Conservation (phyloP, 176 grass and related monocot genomes). For the Melocanna baccifera region DNA sequence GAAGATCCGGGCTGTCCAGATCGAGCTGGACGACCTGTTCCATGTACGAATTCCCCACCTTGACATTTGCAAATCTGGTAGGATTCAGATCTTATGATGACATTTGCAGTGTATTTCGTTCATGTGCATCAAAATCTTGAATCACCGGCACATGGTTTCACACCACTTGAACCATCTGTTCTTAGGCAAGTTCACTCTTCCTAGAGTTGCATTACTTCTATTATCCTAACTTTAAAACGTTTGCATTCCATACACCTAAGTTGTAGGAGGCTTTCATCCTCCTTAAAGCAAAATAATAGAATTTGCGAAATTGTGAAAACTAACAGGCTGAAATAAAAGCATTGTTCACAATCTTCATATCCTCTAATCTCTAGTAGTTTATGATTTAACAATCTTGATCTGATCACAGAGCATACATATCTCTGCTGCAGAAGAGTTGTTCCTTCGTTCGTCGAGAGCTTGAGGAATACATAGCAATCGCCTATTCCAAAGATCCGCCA, state of each 20-base stretch:
- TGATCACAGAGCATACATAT: slow-evolving; percentile 87
- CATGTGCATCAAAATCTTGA: slow-evolving; percentile 97
- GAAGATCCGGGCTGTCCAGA: no score
- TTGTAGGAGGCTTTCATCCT: not conserved
- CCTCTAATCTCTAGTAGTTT: not conserved
- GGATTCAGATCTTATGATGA: slow-evolving; percentile 11
- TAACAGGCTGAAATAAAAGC: slow-evolving; percentile 27
- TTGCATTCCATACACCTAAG: not conserved
- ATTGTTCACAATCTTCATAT: not conserved
- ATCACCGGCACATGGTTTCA: slow-evolving; percentile 86
- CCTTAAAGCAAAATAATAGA: not conserved
- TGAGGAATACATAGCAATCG: slow-evolving; percentile 96
- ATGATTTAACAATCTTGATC: slow-evolving; percentile 29
- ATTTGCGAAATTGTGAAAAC: not conserved
- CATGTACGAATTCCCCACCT: no score
- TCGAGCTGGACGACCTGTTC: no score
- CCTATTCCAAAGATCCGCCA: slow-evolving; percentile 97
- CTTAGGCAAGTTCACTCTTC: slow-evolving; percentile 62
- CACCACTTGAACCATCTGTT: slow-evolving; percentile 88
- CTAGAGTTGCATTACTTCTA: not conserved
- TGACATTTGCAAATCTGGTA: slow-evolving; percentile 67
- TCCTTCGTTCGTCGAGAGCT: slow-evolving; percentile 83
- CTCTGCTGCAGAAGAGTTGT: slow-evolving; percentile 82
- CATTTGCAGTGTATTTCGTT: slow-evolving; percentile 51
- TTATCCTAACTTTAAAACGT: not conserved